Evolutionary conservation across 208 protist genomes (phyloP).

Genomic region (Phytomonas serpens): DNA sequence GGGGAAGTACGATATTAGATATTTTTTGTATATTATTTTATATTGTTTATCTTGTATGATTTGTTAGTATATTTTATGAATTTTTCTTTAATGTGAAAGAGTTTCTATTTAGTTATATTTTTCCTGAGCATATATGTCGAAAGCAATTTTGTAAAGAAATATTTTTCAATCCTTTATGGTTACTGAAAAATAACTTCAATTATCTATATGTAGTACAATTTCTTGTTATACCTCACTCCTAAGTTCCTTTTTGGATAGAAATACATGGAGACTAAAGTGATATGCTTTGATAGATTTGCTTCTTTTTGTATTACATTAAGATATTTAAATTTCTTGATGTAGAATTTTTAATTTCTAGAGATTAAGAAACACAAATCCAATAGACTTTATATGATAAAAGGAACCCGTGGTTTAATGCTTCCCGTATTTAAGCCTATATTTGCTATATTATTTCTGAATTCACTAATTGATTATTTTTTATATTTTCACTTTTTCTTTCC

Average conservation of each 20-base stretch:
- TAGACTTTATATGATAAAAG: not conserved
- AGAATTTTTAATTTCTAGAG: not conserved
- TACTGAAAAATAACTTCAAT: not conserved
- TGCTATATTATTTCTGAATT: not conserved
- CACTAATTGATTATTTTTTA: not conserved
- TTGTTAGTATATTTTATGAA: conserved; percentile 8
- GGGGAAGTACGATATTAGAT: conserved; percentile 3
- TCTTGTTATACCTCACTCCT: not conserved
- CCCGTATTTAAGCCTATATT: not conserved
- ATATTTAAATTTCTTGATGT: not conserved
- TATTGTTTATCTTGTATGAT: not conserved
- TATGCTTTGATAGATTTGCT: not conserved
- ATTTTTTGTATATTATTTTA: not conserved
- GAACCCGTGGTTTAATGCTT: not conserved
- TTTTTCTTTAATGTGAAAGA: conserved; percentile 6
- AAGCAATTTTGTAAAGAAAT: not conserved
- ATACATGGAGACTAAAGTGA: not conserved
- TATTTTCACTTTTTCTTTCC: not conserved
- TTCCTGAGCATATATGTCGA: not conserved
- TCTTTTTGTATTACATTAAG: not conserved
- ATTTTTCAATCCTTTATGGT: not conserved
- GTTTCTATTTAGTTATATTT: not conserved
- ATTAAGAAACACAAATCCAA: not conserved
- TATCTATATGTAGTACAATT: conserved; percentile 2
- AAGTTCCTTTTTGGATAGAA: conserved; percentile 6